Evolutionary conservation across 805 yeast species (phyloP).

Genomic region (Priceomyces melissophilus): DNA sequence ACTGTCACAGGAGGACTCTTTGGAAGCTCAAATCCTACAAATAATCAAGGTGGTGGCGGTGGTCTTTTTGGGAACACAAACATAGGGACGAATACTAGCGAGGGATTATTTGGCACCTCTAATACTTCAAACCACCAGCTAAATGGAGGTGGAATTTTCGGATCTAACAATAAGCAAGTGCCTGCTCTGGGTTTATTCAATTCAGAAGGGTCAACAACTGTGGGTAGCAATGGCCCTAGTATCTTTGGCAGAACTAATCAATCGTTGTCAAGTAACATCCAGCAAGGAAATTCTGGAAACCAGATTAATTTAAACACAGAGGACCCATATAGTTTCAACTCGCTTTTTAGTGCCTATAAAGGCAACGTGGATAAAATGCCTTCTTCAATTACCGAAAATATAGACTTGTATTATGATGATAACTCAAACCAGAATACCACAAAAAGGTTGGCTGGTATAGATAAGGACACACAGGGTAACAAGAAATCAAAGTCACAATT

Average conservation of each 20-base stretch:
- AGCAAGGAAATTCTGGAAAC: not conserved
- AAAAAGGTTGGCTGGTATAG: constrained; percentile 15
- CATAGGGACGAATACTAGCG: not conserved
- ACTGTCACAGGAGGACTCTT: constrained; percentile 23
- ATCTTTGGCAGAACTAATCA: not conserved
- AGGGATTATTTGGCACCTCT: constrained; percentile 1
- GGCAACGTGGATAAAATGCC: constrained; percentile 25
- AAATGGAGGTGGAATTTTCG: not conserved
- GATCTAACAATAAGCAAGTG: not conserved
- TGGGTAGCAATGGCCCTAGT: constrained; percentile 5
- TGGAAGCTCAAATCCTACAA: constrained; percentile 12
- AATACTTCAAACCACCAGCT: not conserved
- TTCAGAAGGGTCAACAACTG: constrained; percentile 1
- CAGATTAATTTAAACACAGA: constrained; percentile 1
- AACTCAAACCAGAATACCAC: constrained; percentile 12
- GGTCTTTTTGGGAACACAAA: constrained; percentile 19
- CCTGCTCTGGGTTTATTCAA: constrained; percentile 10
- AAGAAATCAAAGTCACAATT: constrained; percentile 21
- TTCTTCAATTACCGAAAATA: constrained; percentile 26
- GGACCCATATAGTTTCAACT: constrained; percentile 30
- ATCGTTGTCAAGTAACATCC: not conserved
- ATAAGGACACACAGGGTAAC: constrained; percentile 3
- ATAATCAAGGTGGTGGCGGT: constrained; percentile 14
- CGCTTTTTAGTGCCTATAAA: constrained; percentile 20
- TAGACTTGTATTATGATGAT: constrained; percentile 13